Base-by-base conservation (phyloP, 2,329 filamentous ascomycete genomes). In the Verticillium klebahnii region DNA sequence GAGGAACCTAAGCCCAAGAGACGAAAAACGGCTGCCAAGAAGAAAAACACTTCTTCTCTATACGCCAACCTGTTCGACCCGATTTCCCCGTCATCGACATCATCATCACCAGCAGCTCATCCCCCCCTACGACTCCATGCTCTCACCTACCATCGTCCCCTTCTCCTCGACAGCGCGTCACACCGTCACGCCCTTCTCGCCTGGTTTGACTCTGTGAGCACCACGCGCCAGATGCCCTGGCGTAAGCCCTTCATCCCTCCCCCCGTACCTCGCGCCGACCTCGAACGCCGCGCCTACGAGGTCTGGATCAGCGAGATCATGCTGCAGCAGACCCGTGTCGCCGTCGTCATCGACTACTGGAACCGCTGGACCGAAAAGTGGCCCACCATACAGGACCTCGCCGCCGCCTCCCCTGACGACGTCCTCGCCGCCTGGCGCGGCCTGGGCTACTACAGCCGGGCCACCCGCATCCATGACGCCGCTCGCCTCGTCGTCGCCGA, bases 251-350 rank as follows among this genome's bases (percentile, higher is more conserved):
- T 85, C 83, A 74, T 85, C 59, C 73, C 85, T 60, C 80, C 80
- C 9, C 62, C 63, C 4, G 61, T 64, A 25, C 64, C 68, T 19
- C 77, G 77, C 34, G 56, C 62, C n/a, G 71, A 70, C 2, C 74
- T 87, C 12, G 80, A 82, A 62, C 78, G 74, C 34, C 81, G 86
- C 57, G 86, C 85, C 2, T 89, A 89, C 73, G 81, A 88, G 70
- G 85, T 89, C 56, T 88, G 85, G 84, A 86, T 89, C 69, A 85
- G 82, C 68, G 86, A 89, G 73, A 83, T 88, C 66, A 89, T 89
- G 86, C 78, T 88, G 12, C 86, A 89, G 70, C 86, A 89, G 72
- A 89, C 86, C 2, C 83, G 86, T 32, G 86, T 89, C 4, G 79
- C 82, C 2, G 82, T 81, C 7, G 86, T 88, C 0, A 82, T 87